Evolutionary conservation across 495 filamentous ascomycete genomes (phyloP).

Genomic region (Penicillium turbatum): DNA sequence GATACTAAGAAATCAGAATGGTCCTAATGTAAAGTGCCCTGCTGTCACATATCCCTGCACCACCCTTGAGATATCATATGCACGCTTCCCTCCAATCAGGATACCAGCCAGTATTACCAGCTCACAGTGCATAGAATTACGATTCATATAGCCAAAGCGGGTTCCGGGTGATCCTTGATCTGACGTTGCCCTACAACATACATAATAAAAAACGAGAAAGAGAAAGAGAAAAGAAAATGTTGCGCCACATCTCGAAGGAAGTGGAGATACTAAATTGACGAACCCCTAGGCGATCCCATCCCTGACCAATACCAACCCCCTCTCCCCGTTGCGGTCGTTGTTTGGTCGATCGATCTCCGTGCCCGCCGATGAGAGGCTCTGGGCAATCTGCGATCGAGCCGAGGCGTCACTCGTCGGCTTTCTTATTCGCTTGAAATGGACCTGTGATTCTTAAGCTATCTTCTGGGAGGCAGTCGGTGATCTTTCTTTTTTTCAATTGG

Average conservation of each 20-base stretch:
- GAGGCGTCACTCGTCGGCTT: constrained; percentile 6
- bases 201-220: neutral
- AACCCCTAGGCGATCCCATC: constrained; percentile 25
- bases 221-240: neutral
- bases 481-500: no score
- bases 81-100: constrained; percentile 1
- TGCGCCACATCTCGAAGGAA: constrained; percentile 23
- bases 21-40: neutral
- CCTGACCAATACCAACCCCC: constrained; percentile 19
- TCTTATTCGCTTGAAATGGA: neutral
- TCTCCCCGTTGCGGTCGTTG: constrained; percentile 1
- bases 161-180: constrained; percentile 19
- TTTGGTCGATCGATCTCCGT: constrained; percentile 26
- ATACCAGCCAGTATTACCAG: neutral
- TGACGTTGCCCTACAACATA: constrained; percentile 9
- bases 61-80: constrained; percentile 6
- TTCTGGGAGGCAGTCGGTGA: no score
- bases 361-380: constrained; percentile 22
- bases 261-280: constrained; percentile 23
- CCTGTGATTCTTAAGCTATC: neutral
- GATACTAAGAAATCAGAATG: neutral
- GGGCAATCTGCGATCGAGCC: constrained; percentile 17
- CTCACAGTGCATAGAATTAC: neutral
- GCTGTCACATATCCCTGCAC: neutral
- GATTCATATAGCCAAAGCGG: constrained; percentile 13